phyloP scores from a whole-genome alignment of 2,329 filamentous ascomycete species.

The Herpotrichia juniperi region DNA sequence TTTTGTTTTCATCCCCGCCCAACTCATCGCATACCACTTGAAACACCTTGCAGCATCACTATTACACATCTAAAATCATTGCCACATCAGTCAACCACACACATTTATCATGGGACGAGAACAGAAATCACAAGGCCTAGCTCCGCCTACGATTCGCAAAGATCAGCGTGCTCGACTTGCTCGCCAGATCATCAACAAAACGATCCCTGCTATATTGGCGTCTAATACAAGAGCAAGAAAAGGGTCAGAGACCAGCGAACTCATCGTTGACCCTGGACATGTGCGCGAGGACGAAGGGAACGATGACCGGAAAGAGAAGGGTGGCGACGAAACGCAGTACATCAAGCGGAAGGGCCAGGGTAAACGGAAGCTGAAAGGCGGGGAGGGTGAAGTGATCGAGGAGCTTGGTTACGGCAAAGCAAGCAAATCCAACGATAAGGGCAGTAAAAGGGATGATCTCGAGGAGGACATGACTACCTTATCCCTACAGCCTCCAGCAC shows the following conservation, averaged over 20 bases:
- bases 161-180: conserved; percentile 59
- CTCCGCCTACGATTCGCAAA: conserved; percentile 45
- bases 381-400: conserved; percentile 8
- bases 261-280: conserved; percentile 50
- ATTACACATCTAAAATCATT: neutral
- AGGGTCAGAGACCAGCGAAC: conserved; percentile 60
- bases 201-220: conserved; percentile 62
- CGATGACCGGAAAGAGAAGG: conserved; percentile 5
- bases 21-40: neutral
- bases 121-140: conserved; percentile 43
- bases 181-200: conserved; percentile 63
- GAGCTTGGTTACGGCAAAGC: conserved; percentile 5
- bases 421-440: conserved; percentile 16
- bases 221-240: conserved; percentile 61
- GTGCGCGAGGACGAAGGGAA: neutral
- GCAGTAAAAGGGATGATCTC: conserved; percentile 13
- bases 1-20: no score
- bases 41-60: neutral
- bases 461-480: conserved; percentile 19
- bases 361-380: conserved; percentile 31
- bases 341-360: conserved; percentile 43
- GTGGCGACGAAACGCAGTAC: conserved; percentile 22
- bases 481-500: conserved; percentile 4
- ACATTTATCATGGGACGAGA: conserved; percentile 42
- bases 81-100: neutral